Base-by-base conservation (phyloP, 495 filamentous ascomycete species). In the Cudoniella acicularis region DNA sequence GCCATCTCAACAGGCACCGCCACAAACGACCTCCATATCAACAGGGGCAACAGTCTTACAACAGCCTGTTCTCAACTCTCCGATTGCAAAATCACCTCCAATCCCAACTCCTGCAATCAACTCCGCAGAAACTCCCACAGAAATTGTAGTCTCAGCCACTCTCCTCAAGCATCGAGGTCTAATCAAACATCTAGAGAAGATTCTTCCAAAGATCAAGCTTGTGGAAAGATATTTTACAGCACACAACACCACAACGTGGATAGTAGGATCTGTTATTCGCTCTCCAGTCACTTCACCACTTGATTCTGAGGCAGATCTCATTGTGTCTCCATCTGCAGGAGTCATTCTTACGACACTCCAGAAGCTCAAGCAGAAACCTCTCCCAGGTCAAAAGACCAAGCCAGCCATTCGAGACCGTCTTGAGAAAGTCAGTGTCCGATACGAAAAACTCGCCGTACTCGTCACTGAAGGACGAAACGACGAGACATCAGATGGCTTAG, bases 381-480 rank as follows among this genome's bases (percentile, higher is more conserved):
- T 90, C 0, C 89, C 90, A 0, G 89, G 87, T 1, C 77, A 84
- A 49, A 70, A 66, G 56, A 54, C 55, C 18, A 72, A 73, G 40
- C 75, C 74, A 1, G 74, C 75, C 2, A 73, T 91, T 49, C 76
- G 80, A 36, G 79, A 83, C 48, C 74, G 79, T n/a, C 74, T 95
- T 10, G 64, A 71, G 10, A 70, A 69, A 20, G 73, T 88, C 1
- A 71, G 83, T n/a, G 41, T 61, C 0, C 74, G 87, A 0, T 92
- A 93, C 67, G 88, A 91, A 60, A 73, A 74, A 18, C 69, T 96
- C 1, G 71, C 91, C n/a, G 69, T 96, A 1, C 71, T 96, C 8
- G 77, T 94, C 1, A 83, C 78, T 24, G 80, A 85, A 59, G 80
- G 74, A 11, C 74, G 71, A 55, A 62, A 60, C 9, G 64, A 73